Conservation (phyloP, 2,329 filamentous ascomycete species). For the Hymenotorrendiella dingleyae region DNA sequence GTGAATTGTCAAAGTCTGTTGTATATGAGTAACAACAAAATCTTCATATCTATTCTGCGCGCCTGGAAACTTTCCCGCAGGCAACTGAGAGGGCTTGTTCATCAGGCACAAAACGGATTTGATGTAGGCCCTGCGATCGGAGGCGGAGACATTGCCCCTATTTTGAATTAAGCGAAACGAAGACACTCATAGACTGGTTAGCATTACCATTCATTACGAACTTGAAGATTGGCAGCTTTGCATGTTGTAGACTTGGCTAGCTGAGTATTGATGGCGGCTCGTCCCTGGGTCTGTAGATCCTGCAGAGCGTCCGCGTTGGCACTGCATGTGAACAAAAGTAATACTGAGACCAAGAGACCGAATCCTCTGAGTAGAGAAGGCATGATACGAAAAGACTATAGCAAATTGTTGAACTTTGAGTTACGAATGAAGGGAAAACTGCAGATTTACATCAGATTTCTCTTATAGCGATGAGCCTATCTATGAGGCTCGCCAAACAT, state of each 20-base stretch:
- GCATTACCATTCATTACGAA: slow-evolving; percentile 17
- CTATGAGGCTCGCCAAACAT: neutral
- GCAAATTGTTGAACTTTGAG: neutral
- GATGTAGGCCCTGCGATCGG: slow-evolving; percentile 27
- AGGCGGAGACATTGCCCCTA: slow-evolving; percentile 12
- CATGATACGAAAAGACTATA: slow-evolving; percentile 4
- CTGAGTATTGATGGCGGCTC: slow-evolving; percentile 14
- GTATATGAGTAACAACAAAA: slow-evolving; percentile 32
- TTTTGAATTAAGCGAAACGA: neutral
- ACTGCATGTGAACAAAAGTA: slow-evolving; percentile 3
- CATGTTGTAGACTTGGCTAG: slow-evolving; percentile 15
- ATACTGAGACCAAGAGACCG: slow-evolving; percentile 1
- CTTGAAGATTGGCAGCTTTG: slow-evolving; percentile 10
- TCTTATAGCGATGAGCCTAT: neutral
- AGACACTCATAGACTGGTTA: neutral
- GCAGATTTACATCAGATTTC: too few relatives aligned
- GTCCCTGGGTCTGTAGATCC: slow-evolving; percentile 16
- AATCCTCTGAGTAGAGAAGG: slow-evolving; percentile 8
- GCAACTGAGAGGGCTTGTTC: slow-evolving; percentile 27
- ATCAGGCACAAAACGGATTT: slow-evolving; percentile 33
- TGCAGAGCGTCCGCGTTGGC: slow-evolving; percentile 12
- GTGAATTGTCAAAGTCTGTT: slow-evolving; percentile 25
- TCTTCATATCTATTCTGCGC: slow-evolving; percentile 35
- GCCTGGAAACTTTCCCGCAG: slow-evolving; percentile 27
- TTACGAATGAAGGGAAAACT: neutral